A percentile compares a stretch with the other conserved stretches of the same genome.
Evolutionary conservation across 441 rosid species (phyloP).

Genomic region (Biscutella auriculata): DNA sequence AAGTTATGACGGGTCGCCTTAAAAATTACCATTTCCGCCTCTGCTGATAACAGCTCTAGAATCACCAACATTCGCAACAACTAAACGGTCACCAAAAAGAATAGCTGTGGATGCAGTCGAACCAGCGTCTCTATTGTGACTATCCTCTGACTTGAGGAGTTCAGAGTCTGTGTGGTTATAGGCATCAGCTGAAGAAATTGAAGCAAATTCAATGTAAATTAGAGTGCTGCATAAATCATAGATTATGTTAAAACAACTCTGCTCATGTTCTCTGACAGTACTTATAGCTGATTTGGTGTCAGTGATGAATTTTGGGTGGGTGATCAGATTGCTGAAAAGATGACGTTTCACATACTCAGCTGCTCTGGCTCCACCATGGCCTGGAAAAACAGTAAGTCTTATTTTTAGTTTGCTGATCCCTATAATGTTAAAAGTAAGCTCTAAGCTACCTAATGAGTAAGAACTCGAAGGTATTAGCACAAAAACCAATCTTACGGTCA

Average conservation of each 20-base stretch:
- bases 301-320: constrained; percentile 81
- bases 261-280: no score
- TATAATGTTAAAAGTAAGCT: background rate
- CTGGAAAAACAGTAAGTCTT: constrained; percentile 26
- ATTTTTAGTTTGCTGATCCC: background rate
- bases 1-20: no score
- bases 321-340: constrained; percentile 85
- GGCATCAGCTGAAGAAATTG: constrained; percentile 59
- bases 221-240: no score
- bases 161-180: constrained; percentile 81
- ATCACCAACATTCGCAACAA: constrained; percentile 97
- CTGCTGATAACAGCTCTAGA: constrained; percentile 92
- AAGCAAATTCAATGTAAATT: background rate
- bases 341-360: constrained; percentile 90
- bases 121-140: constrained; percentile 81
- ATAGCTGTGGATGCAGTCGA: constrained; percentile 98
- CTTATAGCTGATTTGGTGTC: constrained; percentile 94
- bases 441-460: background rate
- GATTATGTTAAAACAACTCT: no score
- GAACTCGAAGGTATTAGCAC: background rate
- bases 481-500: background rate
- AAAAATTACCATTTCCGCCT: constrained; percentile 60
- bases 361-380: constrained; percentile 95
- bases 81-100: constrained; percentile 77
- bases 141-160: constrained; percentile 75